Evolutionary conservation across 345 rosid genomes (phyloP).

Genomic region (Trapa bicornis): DNA sequence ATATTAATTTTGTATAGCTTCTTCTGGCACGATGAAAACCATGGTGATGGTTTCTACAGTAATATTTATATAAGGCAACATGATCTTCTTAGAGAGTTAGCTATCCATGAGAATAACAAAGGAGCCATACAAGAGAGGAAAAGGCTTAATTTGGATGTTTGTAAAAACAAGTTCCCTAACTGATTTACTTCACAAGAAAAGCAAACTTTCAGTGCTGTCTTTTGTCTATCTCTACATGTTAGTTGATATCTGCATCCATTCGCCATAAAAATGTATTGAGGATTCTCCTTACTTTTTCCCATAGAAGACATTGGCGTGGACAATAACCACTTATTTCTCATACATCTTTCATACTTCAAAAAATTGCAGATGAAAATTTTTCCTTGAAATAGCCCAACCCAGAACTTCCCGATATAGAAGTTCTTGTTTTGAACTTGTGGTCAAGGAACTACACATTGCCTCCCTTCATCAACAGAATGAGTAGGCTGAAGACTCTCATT

Average conservation of each 20-base stretch:
- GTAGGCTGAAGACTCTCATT: conserved; percentile 33
- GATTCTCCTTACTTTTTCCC: background rate
- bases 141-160: conserved; percentile 27
- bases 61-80: conserved; percentile 38
- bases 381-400: conserved; percentile 31
- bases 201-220: conserved; percentile 18
- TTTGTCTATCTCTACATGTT: conserved; percentile 41
- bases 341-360: no score
- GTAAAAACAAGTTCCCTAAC: conserved; percentile 24
- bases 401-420: conserved; percentile 32
- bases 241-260: background rate
- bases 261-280: background rate
- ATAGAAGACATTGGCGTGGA: background rate
- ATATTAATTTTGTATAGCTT: background rate
- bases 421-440: conserved; percentile 30
- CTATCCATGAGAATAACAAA: conserved; percentile 19
- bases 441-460: conserved; percentile 34
- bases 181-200: conserved; percentile 24
- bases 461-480: conserved; percentile 30
- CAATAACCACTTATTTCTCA: background rate
- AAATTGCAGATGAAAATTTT: conserved; percentile 36
- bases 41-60: conserved; percentile 23
- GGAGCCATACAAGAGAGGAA: conserved; percentile 15
- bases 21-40: conserved; percentile 1
- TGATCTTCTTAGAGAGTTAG: conserved; percentile 36